Conservation (phyloP, 1,284 basidiomycete genomes). For the Microbotryum violaceum region DNA sequence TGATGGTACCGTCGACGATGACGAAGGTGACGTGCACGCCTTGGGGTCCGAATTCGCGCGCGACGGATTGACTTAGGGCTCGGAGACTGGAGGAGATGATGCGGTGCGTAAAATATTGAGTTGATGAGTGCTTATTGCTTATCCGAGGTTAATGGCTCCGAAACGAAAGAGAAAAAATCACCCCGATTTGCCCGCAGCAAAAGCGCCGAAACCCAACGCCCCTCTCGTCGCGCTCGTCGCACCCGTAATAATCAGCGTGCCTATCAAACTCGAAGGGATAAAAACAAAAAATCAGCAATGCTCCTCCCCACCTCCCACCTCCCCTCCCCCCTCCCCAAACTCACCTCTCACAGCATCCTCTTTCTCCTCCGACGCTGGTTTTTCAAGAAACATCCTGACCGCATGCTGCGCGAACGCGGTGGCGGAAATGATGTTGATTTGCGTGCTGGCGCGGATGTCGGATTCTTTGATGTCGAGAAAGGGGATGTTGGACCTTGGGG, state of each 20-base stretch:
- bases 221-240: slow-evolving; percentile 63
- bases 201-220: slow-evolving; percentile 56
- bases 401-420: slow-evolving; percentile 62
- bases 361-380: slow-evolving; percentile 39
- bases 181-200: slow-evolving; percentile 55
- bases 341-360: too few relatives aligned
- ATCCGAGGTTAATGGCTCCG: too few relatives aligned
- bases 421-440: slow-evolving; percentile 54
- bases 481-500: slow-evolving; percentile 21
- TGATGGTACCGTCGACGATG: slow-evolving; percentile 49
- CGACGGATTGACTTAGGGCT: slow-evolving; percentile 52
- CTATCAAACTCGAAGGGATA: slow-evolving; percentile 32
- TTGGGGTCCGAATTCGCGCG: slow-evolving; percentile 68
- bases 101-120: not conserved
- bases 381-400: slow-evolving; percentile 54
- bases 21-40: slow-evolving; percentile 56
- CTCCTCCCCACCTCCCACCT: too few relatives aligned
- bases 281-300: too few relatives aligned
- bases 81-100: not conserved
- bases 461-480: slow-evolving; percentile 22
- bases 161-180: not conserved
- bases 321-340: too few relatives aligned
- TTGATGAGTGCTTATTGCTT: not conserved
- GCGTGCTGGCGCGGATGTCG: slow-evolving; percentile 37
- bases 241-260: slow-evolving; percentile 67